These are phyloP conservation scores for Schoenoplectus triqueter DNA, from an alignment of 202 grass and related monocot species.

Conservation along the genomic window DNA sequence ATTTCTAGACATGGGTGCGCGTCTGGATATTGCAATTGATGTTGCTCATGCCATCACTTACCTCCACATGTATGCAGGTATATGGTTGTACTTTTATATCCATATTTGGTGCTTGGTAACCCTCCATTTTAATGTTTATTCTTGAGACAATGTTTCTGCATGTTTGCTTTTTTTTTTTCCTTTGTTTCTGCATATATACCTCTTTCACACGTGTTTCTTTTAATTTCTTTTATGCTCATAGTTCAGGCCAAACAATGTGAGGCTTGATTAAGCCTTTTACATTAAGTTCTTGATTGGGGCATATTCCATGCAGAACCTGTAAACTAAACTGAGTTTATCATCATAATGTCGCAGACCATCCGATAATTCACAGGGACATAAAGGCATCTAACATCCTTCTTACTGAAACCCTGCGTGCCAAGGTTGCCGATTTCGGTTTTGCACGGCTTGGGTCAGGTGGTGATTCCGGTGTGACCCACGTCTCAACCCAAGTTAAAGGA, in stretches of 20 bases:
- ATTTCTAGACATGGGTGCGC: conserved; percentile 50
- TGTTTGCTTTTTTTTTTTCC: not conserved
- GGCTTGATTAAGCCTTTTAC: too few species aligned
- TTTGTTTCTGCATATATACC: not conserved
- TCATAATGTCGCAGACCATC: conserved; percentile 55
- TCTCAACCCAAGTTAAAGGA: conserved; percentile 88
- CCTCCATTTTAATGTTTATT: too few species aligned
- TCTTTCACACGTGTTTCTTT: too few species aligned
- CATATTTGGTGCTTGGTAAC: not conserved
- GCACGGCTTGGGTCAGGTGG: conserved; percentile 45
- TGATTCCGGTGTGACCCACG: conserved; percentile 46
- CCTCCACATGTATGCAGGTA: conserved; percentile 85
- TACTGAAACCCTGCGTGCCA: conserved; percentile 74
- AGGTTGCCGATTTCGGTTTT: conserved; percentile 95
- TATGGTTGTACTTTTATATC: conserved; percentile 1
- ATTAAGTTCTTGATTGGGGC: too few species aligned
- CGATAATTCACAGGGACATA: conserved; percentile 60
- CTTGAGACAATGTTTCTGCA: too few species aligned
- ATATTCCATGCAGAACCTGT: too few species aligned
- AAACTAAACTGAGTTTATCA: not conserved
- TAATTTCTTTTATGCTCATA: too few species aligned
- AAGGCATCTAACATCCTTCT: conserved; percentile 67
- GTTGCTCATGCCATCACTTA: conserved; percentile 87
- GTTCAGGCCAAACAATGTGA: too few species aligned
- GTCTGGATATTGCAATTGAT: conserved; percentile 84